Conservation (phyloP, 257 asterid genomes). For the Haberlea rhodopensis region DNA sequence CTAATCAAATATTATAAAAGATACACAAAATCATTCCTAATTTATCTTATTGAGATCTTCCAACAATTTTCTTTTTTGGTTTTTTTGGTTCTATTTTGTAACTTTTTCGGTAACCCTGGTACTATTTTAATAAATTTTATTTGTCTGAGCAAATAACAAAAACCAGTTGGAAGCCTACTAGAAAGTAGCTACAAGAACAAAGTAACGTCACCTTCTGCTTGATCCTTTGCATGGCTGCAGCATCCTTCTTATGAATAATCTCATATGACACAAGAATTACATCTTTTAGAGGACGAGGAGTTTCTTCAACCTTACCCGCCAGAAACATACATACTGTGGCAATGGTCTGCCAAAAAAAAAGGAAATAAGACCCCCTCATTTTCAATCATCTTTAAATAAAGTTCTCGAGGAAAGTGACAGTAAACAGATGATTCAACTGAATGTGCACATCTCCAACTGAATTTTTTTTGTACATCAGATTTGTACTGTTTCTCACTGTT, state of each 20-base stretch:
- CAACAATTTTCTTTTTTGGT: too few relatives aligned
- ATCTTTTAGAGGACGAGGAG: slow-evolving; percentile 94
- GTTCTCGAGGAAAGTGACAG: background rate
- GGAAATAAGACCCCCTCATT: slow-evolving; percentile 21
- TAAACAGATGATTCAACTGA: slow-evolving; percentile 7
- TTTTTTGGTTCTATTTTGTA: too few relatives aligned
- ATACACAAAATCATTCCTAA: too few relatives aligned
- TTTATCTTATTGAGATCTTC: too few relatives aligned
- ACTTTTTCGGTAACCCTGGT: too few relatives aligned
- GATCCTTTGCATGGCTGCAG: slow-evolving; percentile 73
- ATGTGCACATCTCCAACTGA: background rate
- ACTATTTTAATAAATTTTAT: too few relatives aligned
- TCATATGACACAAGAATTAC: slow-evolving; percentile 90
- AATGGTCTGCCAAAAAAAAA: slow-evolving; percentile 54
- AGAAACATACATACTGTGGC: slow-evolving; percentile 99
- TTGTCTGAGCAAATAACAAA: background rate
- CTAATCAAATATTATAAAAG: too few relatives aligned
- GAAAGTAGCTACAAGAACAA: slow-evolving; percentile 14
- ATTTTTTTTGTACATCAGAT: background rate
- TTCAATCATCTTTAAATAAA: slow-evolving; percentile 11
- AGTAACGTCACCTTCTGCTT: slow-evolving; percentile 69
- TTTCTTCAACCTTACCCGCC: slow-evolving; percentile 99
- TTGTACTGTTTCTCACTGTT: background rate
- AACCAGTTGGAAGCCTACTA: slow-evolving; percentile 8
- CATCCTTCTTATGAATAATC: slow-evolving; percentile 76